Evolutionary conservation across 345 rosid genomes (phyloP), one percentile per base, ranked within the genome.

Genomic region (Ceriops decandra): DNA sequence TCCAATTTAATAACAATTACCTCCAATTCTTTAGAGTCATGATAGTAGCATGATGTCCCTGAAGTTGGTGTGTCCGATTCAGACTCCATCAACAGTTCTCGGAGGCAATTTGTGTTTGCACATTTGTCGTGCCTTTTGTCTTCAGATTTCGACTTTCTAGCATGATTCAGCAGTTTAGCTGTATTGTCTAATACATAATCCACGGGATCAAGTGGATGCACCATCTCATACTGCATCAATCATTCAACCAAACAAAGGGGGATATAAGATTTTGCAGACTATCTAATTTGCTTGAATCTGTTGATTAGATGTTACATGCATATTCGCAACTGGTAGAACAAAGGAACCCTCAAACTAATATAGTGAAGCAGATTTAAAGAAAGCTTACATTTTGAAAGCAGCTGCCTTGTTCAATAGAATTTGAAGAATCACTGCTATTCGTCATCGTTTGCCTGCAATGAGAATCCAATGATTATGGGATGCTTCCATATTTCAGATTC

Each of bases 31-130:
- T 82, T 77, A 15, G 64, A 36, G 52, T 66, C 66, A 65, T 62
- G 62, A 24, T 22, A 56, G 21, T 33, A 63, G 58, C 69, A 20
- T 32, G 79, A 74, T 71, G 62, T 66, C 2, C 19, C 66, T 5
- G 86, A 79, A 60, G 62, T 69, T 57, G 77, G 62, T 10, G 83
- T 77, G 64, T 91, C 89, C 52, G 84, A 78, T 28, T 82, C 85
- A 60, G 82, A 77, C 66, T 87, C 95, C 76, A 82, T 72, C 76
- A 90, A 75, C 75, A 84, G 74, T 53, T 90, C 91, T 67, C 82
- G 77, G 58, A 90, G 82, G 76, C 81, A 54, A 68, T 72, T 85
- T 75, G 47, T 68, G 66, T 80, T 85, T 70, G 68, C 32, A 53
- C 67, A 79, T 19, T 22, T 76, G 32, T 77, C 76, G 42, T 35